Evolutionary conservation across 208 protist species (phyloP).

Genomic region (Naegleria fowleri): DNA sequence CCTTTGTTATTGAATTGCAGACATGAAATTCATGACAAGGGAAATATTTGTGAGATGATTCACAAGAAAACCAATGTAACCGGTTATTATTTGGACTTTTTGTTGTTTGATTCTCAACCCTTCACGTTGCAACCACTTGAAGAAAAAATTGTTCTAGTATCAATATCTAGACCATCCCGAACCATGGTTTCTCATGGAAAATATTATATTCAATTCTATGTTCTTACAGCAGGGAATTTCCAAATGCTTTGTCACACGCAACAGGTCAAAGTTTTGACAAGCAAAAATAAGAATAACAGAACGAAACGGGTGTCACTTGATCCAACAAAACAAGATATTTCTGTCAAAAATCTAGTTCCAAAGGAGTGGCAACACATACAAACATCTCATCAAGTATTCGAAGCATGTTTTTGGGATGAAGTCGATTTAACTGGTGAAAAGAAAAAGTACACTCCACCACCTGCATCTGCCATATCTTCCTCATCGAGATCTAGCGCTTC

Average conservation of each 20-base stretch:
- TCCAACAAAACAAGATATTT: background rate
- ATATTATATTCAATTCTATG: conserved; percentile 10
- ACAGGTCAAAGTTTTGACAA: background rate
- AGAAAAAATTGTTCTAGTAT: background rate
- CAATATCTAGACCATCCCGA: background rate
- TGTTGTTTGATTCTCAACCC: background rate
- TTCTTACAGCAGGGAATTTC: background rate
- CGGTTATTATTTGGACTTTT: conserved; percentile 2
- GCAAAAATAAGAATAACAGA: conserved; percentile 13
- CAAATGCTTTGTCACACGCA: background rate
- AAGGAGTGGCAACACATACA: background rate
- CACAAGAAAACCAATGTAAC: background rate
- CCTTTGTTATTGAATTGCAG: background rate
- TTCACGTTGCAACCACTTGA: background rate
- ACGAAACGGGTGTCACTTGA: background rate
- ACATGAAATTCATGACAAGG: conserved; percentile 14
- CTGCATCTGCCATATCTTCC: background rate
- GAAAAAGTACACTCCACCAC: background rate
- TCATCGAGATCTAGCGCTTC: background rate
- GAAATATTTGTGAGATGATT: background rate
- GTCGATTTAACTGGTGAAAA: background rate
- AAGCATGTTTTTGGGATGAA: background rate
- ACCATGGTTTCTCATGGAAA: background rate
- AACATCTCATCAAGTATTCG: background rate
- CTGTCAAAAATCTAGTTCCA: background rate